Evolutionary conservation across 2,329 filamentous ascomycete species (phyloP).

Genomic region (Neoascochyta sp.): DNA sequence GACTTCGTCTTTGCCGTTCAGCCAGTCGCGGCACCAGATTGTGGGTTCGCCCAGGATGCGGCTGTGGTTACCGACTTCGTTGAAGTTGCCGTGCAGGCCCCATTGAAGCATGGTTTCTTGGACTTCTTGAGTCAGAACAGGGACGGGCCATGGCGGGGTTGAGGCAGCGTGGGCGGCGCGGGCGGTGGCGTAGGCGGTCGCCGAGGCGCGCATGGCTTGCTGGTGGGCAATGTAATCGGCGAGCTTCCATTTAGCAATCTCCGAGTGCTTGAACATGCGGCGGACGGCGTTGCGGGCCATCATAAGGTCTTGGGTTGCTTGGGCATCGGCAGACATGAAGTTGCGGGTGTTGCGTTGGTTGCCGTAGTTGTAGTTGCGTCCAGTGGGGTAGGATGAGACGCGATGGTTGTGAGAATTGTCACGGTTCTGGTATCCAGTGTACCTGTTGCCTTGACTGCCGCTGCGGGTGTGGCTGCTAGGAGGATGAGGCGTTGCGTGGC

Average conservation of each 20-base stretch:
- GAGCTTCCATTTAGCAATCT: conserved; percentile 33
- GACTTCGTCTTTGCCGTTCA: conserved; percentile 33
- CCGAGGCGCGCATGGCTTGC: conserved; percentile 20
- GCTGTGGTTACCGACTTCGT: conserved; percentile 20
- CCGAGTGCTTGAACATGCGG: conserved; percentile 32
- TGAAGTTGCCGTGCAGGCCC: conserved; percentile 19
- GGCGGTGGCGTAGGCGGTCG: conserved; percentile 12
- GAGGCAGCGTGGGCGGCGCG: conserved; percentile 14
- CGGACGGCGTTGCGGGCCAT: conserved; percentile 35
- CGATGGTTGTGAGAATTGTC: no score
- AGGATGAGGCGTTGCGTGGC: no score
- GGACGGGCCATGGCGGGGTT: conserved; percentile 1
- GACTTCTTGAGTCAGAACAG: conserved; percentile 7
- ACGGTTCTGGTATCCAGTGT: no score
- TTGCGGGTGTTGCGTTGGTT: conserved; percentile 16
- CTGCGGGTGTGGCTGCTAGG: no score
- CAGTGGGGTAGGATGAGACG: no score
- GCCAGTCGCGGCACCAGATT: conserved; percentile 39
- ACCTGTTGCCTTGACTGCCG: no score
- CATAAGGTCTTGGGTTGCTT: conserved; percentile 26
- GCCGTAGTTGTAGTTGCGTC: no score
- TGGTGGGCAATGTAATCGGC: conserved; percentile 31
- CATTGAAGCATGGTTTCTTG: conserved; percentile 13
- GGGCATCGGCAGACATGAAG: conserved; percentile 26
- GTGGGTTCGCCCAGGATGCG: conserved; percentile 39